Percentiles rank a stretch among this genome's conserved stretches.
Evolutionary conservation across 1,139 yeast species (phyloP).

Genomic region (Zygosaccharomyces sapae): DNA sequence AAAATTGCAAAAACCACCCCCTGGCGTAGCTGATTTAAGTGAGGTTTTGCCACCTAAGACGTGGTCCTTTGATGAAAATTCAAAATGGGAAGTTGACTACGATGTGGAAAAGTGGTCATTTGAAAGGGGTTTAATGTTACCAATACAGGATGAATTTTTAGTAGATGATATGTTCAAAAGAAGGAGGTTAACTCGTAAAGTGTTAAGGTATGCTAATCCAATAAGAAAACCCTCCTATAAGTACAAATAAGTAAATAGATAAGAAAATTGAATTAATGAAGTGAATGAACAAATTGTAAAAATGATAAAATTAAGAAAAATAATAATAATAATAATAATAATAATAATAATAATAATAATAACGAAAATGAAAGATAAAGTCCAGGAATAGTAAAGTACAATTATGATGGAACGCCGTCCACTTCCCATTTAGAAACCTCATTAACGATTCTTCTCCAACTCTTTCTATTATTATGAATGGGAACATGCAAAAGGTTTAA

Average conservation of each 20-base stretch:
- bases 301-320: not conserved
- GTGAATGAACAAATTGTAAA: not conserved
- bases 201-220: conserved; percentile 47
- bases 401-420: conserved; percentile 61
- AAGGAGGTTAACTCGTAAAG: conserved; percentile 50
- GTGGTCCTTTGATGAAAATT: conserved; percentile 66
- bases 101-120: conserved; percentile 51
- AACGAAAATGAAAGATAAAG: not conserved
- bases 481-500: conserved; percentile 44
- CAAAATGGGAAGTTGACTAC: conserved; percentile 65
- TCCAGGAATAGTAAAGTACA: conserved; percentile 1
- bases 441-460: conserved; percentile 50
- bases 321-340: not conserved
- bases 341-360: not conserved
- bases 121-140: conserved; percentile 50
- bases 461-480: conserved; percentile 50
- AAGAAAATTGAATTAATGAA: not conserved
- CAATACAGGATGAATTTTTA: conserved; percentile 50
- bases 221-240: conserved; percentile 35
- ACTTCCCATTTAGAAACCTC: conserved; percentile 46
- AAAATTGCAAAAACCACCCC: conserved; percentile 58
- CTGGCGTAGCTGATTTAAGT: conserved; percentile 54
- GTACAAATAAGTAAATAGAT: conserved; percentile 3
- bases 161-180: conserved; percentile 54
- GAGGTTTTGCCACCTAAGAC: conserved; percentile 64